phyloP scores from a whole-genome alignment of 2,329 filamentous ascomycete species.

The Dendryphion nanum region DNA sequence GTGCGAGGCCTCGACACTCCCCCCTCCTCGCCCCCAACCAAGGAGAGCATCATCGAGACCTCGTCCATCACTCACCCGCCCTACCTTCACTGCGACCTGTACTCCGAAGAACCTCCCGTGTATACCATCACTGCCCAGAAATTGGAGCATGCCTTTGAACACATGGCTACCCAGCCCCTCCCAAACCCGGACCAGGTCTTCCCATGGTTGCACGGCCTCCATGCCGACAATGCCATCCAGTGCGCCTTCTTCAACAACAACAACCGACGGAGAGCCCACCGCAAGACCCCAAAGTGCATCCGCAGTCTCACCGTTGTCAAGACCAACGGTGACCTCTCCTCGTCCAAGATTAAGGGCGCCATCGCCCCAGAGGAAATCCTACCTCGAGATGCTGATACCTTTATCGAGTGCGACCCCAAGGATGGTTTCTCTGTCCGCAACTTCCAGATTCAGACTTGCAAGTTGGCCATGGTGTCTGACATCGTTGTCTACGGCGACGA shows the following conservation, averaged over 20 bases:
- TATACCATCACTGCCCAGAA: slow-evolving; percentile 71
- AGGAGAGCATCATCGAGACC: slow-evolving; percentile 55
- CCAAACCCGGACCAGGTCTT: slow-evolving; percentile 86
- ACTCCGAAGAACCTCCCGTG: slow-evolving; percentile 54
- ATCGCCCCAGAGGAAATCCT: slow-evolving; percentile 80
- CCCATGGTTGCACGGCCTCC: slow-evolving; percentile 92
- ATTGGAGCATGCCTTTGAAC: slow-evolving; percentile 71
- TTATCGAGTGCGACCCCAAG: slow-evolving; percentile 79
- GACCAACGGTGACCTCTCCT: slow-evolving; percentile 74
- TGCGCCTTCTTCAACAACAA: slow-evolving; percentile 83
- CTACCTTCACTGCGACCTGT: slow-evolving; percentile 58
- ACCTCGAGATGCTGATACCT: slow-evolving; percentile 54
- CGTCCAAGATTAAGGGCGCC: slow-evolving; percentile 80
- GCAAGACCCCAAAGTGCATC: slow-evolving; percentile 72
- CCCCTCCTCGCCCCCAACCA: slow-evolving; percentile 60
- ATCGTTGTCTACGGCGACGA: slow-evolving; percentile 89
- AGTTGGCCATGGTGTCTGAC: slow-evolving; percentile 83
- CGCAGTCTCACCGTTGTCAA: slow-evolving; percentile 85
- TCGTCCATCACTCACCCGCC: slow-evolving; percentile 76
- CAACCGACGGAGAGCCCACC: slow-evolving; percentile 67
- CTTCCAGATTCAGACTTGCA: slow-evolving; percentile 93
- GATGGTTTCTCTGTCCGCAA: slow-evolving; percentile 95
- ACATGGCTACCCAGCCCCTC: slow-evolving; percentile 74
- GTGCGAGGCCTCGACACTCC: slow-evolving; percentile 49
- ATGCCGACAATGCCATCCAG: slow-evolving; percentile 85